phyloP scores from a whole-genome alignment of 2,329 filamentous ascomycete genomes.

The Mycosphaerelloides madeirae region DNA sequence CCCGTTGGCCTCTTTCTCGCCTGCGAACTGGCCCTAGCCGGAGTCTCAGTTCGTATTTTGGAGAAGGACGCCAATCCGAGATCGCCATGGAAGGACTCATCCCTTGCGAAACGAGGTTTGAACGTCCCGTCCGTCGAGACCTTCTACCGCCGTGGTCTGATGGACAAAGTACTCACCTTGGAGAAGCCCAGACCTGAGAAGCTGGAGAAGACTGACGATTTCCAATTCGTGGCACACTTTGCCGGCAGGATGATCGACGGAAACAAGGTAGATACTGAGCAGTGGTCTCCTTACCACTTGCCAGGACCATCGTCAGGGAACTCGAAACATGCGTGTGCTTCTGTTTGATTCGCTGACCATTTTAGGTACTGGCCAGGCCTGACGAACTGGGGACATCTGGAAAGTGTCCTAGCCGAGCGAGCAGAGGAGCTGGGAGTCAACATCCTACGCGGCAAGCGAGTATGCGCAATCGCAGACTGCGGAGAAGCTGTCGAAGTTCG shows the following conservation, averaged over 20 bases:
- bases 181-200: background rate
- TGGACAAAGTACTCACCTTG: background rate
- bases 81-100: constrained; percentile 1
- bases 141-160: constrained; percentile 3
- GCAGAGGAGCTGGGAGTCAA: background rate
- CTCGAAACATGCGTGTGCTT: background rate
- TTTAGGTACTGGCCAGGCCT: background rate
- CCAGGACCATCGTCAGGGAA: background rate
- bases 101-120: background rate
- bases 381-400: background rate
- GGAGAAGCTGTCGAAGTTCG: too few relatives aligned
- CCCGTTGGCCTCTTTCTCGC: background rate
- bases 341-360: too few relatives aligned
- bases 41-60: background rate
- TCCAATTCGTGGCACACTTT: background rate
- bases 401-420: background rate
- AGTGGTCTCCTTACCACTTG: constrained; percentile 1
- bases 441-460: background rate
- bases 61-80: background rate
- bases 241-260: constrained; percentile 3
- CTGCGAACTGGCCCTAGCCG: constrained; percentile 1
- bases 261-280: background rate
- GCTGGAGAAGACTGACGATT: background rate
- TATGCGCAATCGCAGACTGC: background rate
- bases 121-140: background rate